Base-by-base conservation (phyloP, 352 stramenopile genomes). In the Globisporangium echinulatum region DNA sequence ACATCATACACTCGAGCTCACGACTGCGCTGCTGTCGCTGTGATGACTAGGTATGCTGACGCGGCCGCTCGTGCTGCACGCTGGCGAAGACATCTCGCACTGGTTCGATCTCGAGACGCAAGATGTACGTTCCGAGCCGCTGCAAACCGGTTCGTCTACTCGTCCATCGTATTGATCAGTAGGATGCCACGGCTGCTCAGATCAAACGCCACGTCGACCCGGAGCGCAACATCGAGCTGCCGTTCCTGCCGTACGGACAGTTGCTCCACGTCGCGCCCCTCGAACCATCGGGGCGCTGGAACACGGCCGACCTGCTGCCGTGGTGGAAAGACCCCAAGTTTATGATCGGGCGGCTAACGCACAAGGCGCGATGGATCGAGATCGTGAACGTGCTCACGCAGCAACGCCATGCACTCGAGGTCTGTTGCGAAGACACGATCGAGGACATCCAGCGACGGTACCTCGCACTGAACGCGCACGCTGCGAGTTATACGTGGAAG, bases 401-500 rank as follows among this genome's bases (percentile, higher is more conserved):
- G 66, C 87, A 97, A 64, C 69, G 61, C 37, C 81, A 96, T 58
- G 68, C 78, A 13, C 74, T 97, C 10, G 68, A 91, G 52, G 87
- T 97, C 14, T 95, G 88, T 61, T 79, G 69, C 33, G 88, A 96
- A 63, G 90, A 97, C 56, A 94, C 89, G 9, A 77, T 97, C 25
- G 67, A 79, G 3, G 89, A 97, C 40, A 96, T 97, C 53, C 88
- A 93, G 57, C 76, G 68, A 25, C 85, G 92, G 39, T 98, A 96
- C 69, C 63, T 93, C 15, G 56, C 70, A 38, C 82, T 84, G 56
- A 97, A 98, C 64, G 77, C 85, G 8, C 92, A 98, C 59, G 90
- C 90, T 14, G 73, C 43, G 13, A 97, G 88, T 74, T 98, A 97
- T 72, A 97, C 90, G 52, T 98, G 92, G 92, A 98, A 97, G 64